Conservation (phyloP, 1,284 basidiomycete genomes). For the Pisolithus thermaeus region DNA sequence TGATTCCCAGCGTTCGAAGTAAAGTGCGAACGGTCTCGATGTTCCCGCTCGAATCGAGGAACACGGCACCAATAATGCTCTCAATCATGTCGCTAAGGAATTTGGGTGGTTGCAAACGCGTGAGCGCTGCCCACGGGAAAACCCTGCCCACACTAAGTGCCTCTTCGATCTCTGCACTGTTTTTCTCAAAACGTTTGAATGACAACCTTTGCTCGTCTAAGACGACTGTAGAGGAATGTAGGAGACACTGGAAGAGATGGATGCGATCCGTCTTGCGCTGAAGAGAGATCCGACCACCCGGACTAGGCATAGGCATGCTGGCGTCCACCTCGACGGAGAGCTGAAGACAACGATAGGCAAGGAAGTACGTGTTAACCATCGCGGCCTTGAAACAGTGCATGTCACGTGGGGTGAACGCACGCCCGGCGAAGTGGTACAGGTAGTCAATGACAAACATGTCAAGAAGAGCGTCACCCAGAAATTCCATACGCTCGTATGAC, state of each 20-base stretch:
- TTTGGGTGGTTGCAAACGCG: conserved; percentile 73
- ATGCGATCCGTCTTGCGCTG: conserved; percentile 40
- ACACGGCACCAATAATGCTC: conserved; percentile 76
- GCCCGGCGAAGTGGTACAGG: conserved; percentile 57
- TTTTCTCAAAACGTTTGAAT: conserved; percentile 43
- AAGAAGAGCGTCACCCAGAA: conserved; percentile 70
- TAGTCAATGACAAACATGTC: conserved; percentile 66
- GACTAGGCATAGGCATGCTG: conserved; percentile 42
- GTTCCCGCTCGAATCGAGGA: conserved; percentile 65
- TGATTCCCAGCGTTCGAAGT: conserved; percentile 50
- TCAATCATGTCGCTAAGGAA: conserved; percentile 77
- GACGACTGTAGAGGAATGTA: conserved; percentile 57
- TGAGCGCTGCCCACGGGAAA: conserved; percentile 67
- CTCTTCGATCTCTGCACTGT: conserved; percentile 39
- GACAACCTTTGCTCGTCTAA: conserved; percentile 58
- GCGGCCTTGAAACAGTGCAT: conserved; percentile 62
- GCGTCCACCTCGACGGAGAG: conserved; percentile 38
- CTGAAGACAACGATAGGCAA: conserved; percentile 59
- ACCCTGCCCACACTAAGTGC: conserved; percentile 36
- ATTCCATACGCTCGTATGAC: conserved; percentile 81
- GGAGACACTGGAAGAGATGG: conserved; percentile 58
- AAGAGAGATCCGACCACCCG: conserved; percentile 31
- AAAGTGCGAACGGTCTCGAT: conserved; percentile 50
- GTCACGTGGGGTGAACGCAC: conserved; percentile 59
- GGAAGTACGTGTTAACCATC: conserved; percentile 64